These are phyloP conservation scores for Leccinellum albellum DNA, from an alignment of 768 basidiomycete genomes.

Conservation along the genomic window DNA sequence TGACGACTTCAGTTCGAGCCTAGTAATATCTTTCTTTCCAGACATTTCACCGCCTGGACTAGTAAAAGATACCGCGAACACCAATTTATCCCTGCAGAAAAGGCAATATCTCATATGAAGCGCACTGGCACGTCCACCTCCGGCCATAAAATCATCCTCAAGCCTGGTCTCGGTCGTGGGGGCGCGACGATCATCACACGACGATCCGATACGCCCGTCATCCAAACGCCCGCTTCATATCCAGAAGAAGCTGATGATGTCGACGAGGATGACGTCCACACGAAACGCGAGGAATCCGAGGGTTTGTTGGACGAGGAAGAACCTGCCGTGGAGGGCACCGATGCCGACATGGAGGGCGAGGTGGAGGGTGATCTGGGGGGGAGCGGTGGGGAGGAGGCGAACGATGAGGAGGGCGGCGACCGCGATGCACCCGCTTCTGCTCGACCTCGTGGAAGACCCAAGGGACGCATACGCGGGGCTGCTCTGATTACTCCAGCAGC, in stretches of 20 bases:
- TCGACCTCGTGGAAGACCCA: constrained; percentile 36
- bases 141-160: constrained; percentile 39
- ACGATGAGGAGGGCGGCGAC: constrained; percentile 34
- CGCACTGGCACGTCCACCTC: constrained; percentile 20
- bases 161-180: constrained; percentile 33
- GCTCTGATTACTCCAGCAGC: constrained; percentile 28
- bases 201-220: constrained; percentile 19
- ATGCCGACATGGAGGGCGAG: constrained; percentile 25
- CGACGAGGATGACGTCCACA: constrained; percentile 25
- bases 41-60: background rate
- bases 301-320: constrained; percentile 32
- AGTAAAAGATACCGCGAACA: background rate
- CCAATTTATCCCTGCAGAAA: background rate
- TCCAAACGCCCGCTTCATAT: constrained; percentile 15
- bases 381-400: constrained; percentile 29
- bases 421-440: constrained; percentile 31
- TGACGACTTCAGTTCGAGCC: background rate
- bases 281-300: constrained; percentile 31
- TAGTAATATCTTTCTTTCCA: background rate
- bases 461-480: constrained; percentile 36
- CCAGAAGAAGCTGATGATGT: constrained; percentile 20
- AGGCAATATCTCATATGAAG: constrained; percentile 15
- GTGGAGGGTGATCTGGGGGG: constrained; percentile 30
- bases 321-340: constrained; percentile 21
- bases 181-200: constrained; percentile 25